Conservation (phyloP, 345 rosid species). For the Trapa incisa region DNA sequence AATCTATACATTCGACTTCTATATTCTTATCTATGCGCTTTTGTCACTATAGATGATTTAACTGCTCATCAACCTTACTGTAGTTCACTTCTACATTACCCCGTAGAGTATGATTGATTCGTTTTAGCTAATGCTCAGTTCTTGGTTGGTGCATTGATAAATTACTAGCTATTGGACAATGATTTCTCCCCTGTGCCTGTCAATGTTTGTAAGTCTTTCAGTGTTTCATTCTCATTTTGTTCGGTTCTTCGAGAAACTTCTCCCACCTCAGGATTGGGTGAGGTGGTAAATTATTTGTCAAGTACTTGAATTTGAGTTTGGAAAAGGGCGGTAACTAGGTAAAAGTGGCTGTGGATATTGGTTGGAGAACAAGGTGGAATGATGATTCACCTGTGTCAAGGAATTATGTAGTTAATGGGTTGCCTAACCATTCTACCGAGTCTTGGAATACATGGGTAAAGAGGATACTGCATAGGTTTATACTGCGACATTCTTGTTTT, state of each 20-base stretch:
- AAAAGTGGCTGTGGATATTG: constrained; percentile 21
- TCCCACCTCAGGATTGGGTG: constrained; percentile 61
- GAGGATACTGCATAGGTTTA: constrained; percentile 67
- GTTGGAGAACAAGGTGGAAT: constrained; percentile 35
- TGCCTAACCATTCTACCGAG: constrained; percentile 25
- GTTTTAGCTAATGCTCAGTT: constrained; percentile 52
- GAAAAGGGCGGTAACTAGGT: constrained; percentile 19
- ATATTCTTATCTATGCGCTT: constrained; percentile 58
- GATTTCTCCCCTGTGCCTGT: constrained; percentile 70
- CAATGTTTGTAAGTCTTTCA: constrained; percentile 45
- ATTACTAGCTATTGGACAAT: constrained; percentile 85
- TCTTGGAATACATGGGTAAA: constrained; percentile 63
- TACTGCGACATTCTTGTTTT: constrained; percentile 67
- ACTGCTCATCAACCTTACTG: constrained; percentile 54
- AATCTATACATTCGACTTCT: constrained; percentile 52
- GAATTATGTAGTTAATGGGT: constrained; percentile 20
- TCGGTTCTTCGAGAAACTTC: constrained; percentile 54
- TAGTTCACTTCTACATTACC: constrained; percentile 68
- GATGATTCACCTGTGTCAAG: constrained; percentile 26
- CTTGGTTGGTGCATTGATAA: constrained; percentile 52
- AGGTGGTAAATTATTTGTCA: constrained; percentile 68
- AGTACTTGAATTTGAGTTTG: constrained; percentile 64
- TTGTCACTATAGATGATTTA: constrained; percentile 60
- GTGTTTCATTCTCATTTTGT: constrained; percentile 39
- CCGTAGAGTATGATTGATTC: constrained; percentile 45